Base-by-base conservation (phyloP, 345 rosid genomes). In the Eucalyptus guilfoylei region DNA sequence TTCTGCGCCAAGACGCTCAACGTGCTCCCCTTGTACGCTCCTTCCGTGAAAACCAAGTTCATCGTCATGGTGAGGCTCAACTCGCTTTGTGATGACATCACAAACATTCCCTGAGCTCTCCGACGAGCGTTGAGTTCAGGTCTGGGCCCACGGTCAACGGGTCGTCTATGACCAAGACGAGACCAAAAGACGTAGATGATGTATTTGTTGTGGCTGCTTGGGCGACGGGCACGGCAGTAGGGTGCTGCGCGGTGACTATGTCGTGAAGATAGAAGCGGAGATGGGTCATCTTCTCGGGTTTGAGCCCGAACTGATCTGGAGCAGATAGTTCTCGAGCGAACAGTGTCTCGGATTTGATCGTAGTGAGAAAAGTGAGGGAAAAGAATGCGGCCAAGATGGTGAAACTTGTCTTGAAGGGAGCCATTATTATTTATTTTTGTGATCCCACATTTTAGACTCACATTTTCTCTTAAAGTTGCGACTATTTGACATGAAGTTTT, bases 191-290 rank as follows among this genome's bases (percentile, higher is more conserved):
- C 62, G 47, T 30, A 15, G 83, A 28, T 40, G 90, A 85, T 13
- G 24, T 45, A 45, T 45, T 55, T 49, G 90, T 85, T 4, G 60
- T 48, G 8, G 87, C n/a, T 1, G 96, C 90, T 26, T 89, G n/a
- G n/a, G 92, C 94, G 6, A 94, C 91, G 3, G 58, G 69, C 16
- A 91, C 80, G 10, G 91, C 89, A 5, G 90, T 93, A 1, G 90
- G 90, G 90, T 91, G 88, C 44, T 52, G 90, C 7, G 91, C 92
- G 5, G 81, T 50, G 58, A 89, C 45, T 17, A 87, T 88, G 87
- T 92, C 93, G 11, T 94, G 93, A 86, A 90, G 88, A 90, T 92
- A 93, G 88, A 94, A 92, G 89, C 88, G 93, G 49, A 91, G 92
- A 87, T 92, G 95, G 91, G 90, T 91, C 15, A 92, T 91, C 88